Evolutionary conservation across 2,329 filamentous ascomycete genomes (phyloP), one percentile per base, ranked within the genome.

Genomic region (Colletotrichum sp.): DNA sequence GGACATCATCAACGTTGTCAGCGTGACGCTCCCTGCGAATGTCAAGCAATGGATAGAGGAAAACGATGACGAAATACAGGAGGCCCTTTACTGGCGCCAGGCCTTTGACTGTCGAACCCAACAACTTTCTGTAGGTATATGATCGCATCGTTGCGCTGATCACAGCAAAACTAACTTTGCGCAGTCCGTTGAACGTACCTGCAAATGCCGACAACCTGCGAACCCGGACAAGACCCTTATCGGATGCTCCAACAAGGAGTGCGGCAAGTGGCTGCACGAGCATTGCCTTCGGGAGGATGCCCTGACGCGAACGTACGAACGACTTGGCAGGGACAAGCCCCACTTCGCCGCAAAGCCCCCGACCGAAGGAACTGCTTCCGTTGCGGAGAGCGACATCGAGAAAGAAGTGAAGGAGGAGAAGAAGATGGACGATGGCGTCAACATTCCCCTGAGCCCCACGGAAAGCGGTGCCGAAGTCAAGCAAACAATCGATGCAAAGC

Each of bases 1-100:
- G 93, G 93, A 94, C 73, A 90, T 95, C 57, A 94, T 95, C 82
- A 94, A 95, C 77, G 94, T 94, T 6, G 89, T 92, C 81, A 92
- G 92, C 69, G 92, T 95, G 18, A 92, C 93, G 21, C 90, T 90
- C 30, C 86, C 86, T 60, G 90, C 93, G 2, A 86, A 87, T 7
- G 91, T 95, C 21, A 90, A 90, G 74, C 90, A 94, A 79, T 95
- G 94, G 92, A 89, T 92, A 55, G 94, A 96, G 79, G 86, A 90
- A 30, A 91, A 94, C 76, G 93, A 95, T 73, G 90, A 92, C 18
- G 90, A 93, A 79, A 87, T 91, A 1, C 89, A 91, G 74, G 86
- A 88, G 73, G 89, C 88, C 16, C 83, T 93, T 6, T 94, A 93
- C 80, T 94, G 92, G 91, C 86, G 92, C 24, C 92, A 94, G 80